phyloP scores from a whole-genome alignment of 805 yeast genomes.

The Hanseniaspora thailandica region DNA sequence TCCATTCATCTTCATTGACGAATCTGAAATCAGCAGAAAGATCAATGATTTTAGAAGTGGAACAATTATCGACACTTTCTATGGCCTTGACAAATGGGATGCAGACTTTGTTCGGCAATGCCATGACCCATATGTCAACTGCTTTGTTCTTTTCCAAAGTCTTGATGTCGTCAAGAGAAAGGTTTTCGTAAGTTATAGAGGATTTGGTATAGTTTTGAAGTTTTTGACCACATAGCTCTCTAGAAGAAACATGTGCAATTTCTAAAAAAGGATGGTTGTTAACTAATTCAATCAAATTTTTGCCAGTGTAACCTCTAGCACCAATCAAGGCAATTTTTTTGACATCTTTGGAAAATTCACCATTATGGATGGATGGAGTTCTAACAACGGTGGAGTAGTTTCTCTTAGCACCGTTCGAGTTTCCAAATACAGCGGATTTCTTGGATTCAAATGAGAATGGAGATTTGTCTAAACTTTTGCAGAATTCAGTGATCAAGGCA shows the following conservation, averaged over 20 bases:
- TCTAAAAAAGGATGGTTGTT: conserved; percentile 82
- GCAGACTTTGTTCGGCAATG: conserved; percentile 95
- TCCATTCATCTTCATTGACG: conserved; percentile 80
- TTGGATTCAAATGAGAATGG: conserved; percentile 19
- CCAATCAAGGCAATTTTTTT: conserved; percentile 88
- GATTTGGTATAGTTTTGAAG: conserved; percentile 78
- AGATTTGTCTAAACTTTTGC: conserved; percentile 28
- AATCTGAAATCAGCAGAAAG: conserved; percentile 93
- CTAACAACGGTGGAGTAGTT: conserved; percentile 35
- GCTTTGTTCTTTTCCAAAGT: conserved; percentile 60
- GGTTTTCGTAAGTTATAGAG: conserved; percentile 68
- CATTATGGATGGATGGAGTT: conserved; percentile 51
- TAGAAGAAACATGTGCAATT: conserved; percentile 84
- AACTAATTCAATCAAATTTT: conserved; percentile 75
- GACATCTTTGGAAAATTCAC: conserved; percentile 42
- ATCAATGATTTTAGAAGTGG: conserved; percentile 68
- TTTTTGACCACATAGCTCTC: conserved; percentile 82
- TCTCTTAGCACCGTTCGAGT: conserved; percentile 37
- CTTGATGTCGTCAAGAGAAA: conserved; percentile 77
- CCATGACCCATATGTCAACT: conserved; percentile 98
- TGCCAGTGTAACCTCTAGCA: conserved; percentile 97
- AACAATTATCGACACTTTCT: conserved; percentile 49
- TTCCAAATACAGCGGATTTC: conserved; percentile 27
- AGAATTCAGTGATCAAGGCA: conserved; percentile 48
- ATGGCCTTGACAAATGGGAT: conserved; percentile 75